A percentile compares a stretch with the other conserved stretches of the same genome.
Evolutionary conservation across 345 rosid species (phyloP).

Genomic region (Salix koriyanagi): DNA sequence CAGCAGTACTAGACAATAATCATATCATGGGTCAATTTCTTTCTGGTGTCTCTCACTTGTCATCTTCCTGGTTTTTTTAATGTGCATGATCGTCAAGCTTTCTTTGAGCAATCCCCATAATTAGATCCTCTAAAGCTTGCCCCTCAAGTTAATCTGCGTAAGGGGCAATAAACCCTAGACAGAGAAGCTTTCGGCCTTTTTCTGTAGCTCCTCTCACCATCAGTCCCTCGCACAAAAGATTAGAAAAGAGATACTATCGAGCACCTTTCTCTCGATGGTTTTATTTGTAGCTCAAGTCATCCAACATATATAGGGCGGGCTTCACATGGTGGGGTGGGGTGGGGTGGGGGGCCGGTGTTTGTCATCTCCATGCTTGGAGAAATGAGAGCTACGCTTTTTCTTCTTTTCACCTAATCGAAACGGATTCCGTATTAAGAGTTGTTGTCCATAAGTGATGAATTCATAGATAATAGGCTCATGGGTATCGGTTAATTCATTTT

Average conservation of each 20-base stretch:
- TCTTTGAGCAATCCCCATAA: neutral
- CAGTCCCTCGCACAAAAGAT: neutral
- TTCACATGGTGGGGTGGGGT: constrained; percentile 39
- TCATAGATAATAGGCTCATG: no score
- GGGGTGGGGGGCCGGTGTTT: constrained; percentile 19
- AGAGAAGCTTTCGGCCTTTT: constrained; percentile 25
- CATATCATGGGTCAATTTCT: no score
- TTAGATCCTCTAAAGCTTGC: no score
- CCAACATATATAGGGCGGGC: constrained; percentile 18
- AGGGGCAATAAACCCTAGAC: no score
- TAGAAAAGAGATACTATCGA: neutral
- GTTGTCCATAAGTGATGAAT: constrained; percentile 26
- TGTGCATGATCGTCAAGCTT: constrained; percentile 9
- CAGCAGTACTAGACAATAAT: no score
- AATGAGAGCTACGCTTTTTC: constrained; percentile 20
- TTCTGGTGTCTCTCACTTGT: no score
- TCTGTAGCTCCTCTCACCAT: constrained; percentile 10
- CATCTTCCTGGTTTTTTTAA: no score
- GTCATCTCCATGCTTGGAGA: neutral
- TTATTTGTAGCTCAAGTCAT: constrained; percentile 28
- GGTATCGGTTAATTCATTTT: no score
- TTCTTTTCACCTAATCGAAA: constrained; percentile 17
- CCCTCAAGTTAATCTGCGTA: no score
- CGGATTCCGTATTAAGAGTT: constrained; percentile 3
- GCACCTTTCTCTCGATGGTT: constrained; percentile 13